Evolutionary conservation across 2,329 filamentous ascomycete species (phyloP), one percentile per base, ranked within the genome.

Genomic region (Colletotrichum eremochloae): DNA sequence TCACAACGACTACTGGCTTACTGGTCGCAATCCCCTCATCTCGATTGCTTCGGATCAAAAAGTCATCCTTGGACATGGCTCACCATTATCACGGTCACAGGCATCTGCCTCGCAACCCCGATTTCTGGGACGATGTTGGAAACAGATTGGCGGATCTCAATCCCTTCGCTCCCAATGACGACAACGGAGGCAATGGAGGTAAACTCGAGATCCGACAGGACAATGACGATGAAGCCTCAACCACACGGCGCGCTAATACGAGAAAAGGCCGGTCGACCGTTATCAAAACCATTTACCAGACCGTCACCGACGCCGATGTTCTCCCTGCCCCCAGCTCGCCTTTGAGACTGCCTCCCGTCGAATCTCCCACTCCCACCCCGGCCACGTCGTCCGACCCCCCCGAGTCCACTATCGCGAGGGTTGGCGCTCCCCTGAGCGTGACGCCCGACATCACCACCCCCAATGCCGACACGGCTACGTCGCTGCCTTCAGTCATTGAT

Each of bases 261-360:
- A 71, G 33, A 52, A 36, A 73, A 73, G 71, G 62, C 29, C 62
- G 67, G 36, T 68, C 71, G 29, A 82, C 80, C 24, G 77, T 83
- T 53, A 75, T 81, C 44, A 77, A 76, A 18, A 84, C 82, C 24
- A 79, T 86, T 29, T 86, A 83, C 75, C 80, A 81, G 62, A 86
- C 85, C 48, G 72, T 72, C 66, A 70, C 70, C 46, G 70, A 61
- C 14, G 66, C 36, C 55, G 55, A 56, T 29, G 12, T 9, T 38
- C 52, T 38, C 40, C 53, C 66, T 31, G 40, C 55, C 29, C 50
- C 58, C 24, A 56, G 50, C 36, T 33, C 67, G 46, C 56, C 66
- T 3, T 78, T 80, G 46, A 84, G 83, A n/a, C 76, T 79, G 7
- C 78, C 86, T 67, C 84, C 76, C 38, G 82, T 66, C 8, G 36